Evolutionary conservation across 306 rosid species (phyloP).

Genomic region (Hylodesmum podocarpum): DNA sequence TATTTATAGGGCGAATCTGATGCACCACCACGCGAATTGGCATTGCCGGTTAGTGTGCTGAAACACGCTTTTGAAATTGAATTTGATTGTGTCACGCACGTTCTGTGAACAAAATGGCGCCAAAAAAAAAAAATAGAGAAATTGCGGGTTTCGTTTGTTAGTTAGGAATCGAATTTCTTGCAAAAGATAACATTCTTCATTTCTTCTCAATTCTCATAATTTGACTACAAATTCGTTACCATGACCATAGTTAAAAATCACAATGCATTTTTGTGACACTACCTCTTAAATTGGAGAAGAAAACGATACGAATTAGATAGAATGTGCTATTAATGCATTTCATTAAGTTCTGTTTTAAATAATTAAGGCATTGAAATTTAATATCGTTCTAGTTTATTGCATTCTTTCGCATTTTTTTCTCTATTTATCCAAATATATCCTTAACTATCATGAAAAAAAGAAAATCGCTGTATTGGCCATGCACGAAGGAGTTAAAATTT

Average conservation of each 20-base stretch:
- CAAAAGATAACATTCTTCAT: no score
- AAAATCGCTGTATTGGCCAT: no score
- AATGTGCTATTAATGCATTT: not conserved
- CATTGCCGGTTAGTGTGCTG: slow-evolving; percentile 13
- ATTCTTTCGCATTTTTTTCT: no score
- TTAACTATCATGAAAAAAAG: no score
- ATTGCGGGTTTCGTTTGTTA: not conserved
- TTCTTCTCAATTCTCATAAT: no score
- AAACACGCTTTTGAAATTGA: not conserved
- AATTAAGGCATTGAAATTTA: not conserved
- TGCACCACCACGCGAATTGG: not conserved
- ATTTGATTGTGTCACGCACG: slow-evolving; percentile 25
- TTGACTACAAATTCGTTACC: no score
- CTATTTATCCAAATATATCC: not conserved
- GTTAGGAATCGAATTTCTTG: no score
- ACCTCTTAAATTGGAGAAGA: not conserved
- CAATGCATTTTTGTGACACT: no score
- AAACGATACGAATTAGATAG: no score
- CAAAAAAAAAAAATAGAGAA: not conserved
- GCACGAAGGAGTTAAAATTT: no score
- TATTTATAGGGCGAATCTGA: slow-evolving; percentile 23
- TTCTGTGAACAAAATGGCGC: slow-evolving; percentile 32
- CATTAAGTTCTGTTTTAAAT: not conserved
- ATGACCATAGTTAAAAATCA: no score
- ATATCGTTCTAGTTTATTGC: not conserved